Base-by-base conservation (phyloP, 192 early-diverging fungal species). In the Coemansia sp. region DNA sequence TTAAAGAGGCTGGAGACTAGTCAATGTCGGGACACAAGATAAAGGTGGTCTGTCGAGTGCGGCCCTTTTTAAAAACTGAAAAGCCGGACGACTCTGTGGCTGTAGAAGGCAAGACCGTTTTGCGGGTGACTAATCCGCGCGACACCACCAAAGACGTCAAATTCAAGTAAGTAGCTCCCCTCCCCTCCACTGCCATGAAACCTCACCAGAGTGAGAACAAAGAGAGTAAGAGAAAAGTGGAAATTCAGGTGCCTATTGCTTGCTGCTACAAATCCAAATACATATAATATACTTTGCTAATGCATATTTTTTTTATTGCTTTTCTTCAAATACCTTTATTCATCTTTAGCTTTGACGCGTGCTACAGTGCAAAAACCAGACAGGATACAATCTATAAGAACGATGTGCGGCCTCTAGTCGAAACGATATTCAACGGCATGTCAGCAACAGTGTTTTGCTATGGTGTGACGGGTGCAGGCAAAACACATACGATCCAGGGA, bases 401-500 rank as follows among this genome's bases (percentile, higher is more conserved):
- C 34, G 78, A 84, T 39, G 83, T 84, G 17, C 58, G 66, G 14
- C 83, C 83, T 0, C 20, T 85, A 26, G 61, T 85, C 9, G 78
- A 82, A 28, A 64, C 68, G 3, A 64, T 81, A 20, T 81, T 83
- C 43, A 68, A 51, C 35, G 84, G 82, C 0, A 46, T 83, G 42
- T 75, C 84, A 15, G 79, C 83, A 0, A 86, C 85, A 0, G 81
- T 86, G 36, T 86, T 86, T 52, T 82, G 81, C 51, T 86, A 85
- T 38, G 84, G 84, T 20, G 81, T 83, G 23, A 86, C 83, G 1
- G 84, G 84, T 0, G 82, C 82, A 2, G 81, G 82, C 27, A 87
- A 87, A 32, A 87, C 85, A 10, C 65, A 81, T 46, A 84, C 85
- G 3, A 84, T 87, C 50, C 72, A 81, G 64, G 82, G 82, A 1